phyloP scores from a whole-genome alignment of 169 alveolate genomes.

The Cryptosporidium canis region DNA sequence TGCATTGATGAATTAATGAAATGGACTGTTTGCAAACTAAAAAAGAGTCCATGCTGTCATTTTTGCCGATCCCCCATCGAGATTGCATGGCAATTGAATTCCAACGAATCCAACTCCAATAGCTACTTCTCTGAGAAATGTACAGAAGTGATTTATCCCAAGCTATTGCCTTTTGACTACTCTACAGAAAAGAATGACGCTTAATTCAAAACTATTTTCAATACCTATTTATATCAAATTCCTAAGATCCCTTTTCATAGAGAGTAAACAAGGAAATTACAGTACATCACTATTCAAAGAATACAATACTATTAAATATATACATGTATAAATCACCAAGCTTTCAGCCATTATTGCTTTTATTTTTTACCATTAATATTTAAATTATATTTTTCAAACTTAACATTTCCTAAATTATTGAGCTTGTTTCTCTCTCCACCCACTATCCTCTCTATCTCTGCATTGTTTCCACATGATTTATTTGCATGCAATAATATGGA shows the following conservation, averaged over 20 bases:
- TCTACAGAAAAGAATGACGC: not conserved
- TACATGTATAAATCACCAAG: too few species aligned
- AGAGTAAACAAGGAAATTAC: too few species aligned
- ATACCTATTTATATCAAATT: not conserved
- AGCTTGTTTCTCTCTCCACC: not conserved
- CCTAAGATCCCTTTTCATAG: too few species aligned
- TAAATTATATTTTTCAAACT: too few species aligned
- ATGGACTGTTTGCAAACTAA: slow-evolving; percentile 71
- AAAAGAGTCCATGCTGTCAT: slow-evolving; percentile 59
- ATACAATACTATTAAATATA: too few species aligned
- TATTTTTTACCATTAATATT: too few species aligned
- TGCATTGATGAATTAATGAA: slow-evolving; percentile 66
- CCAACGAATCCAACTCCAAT: not conserved
- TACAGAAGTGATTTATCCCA: slow-evolving; percentile 62
- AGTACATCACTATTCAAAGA: too few species aligned
- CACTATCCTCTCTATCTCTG: not conserved
- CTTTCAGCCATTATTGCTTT: too few species aligned
- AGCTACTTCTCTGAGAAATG: slow-evolving; percentile 32
- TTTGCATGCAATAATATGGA: not conserved
- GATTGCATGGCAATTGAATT: slow-evolving; percentile 65
- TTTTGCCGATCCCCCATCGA: slow-evolving; percentile 68
- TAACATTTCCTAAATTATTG: too few species aligned
- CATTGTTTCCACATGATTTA: not conserved
- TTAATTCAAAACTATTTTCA: not conserved
- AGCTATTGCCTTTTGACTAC: not conserved